Evolutionary conservation across 768 basidiomycete species (phyloP).

Genomic region (Collybia nuda): DNA sequence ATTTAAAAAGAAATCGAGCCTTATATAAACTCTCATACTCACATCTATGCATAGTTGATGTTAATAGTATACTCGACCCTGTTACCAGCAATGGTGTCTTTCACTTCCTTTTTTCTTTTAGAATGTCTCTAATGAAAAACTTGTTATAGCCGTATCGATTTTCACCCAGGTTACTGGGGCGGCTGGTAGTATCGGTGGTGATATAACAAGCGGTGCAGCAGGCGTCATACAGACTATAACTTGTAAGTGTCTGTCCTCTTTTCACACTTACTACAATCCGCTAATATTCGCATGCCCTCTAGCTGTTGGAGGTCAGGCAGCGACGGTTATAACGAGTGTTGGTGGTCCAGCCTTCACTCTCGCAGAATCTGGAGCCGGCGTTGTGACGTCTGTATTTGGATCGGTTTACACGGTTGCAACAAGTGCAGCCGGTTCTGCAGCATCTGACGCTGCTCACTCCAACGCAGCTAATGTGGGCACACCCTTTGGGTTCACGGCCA

Average conservation of each 20-base stretch:
- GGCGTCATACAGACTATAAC: constrained; percentile 38
- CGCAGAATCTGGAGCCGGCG: constrained; percentile 39
- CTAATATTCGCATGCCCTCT: constrained; percentile 15
- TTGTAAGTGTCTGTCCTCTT: constrained; percentile 28
- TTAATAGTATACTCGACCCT: constrained; percentile 35
- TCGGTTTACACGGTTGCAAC: constrained; percentile 53
- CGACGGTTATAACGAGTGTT: constrained; percentile 55
- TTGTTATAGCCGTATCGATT: constrained; percentile 32
- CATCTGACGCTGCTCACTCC: constrained; percentile 11
- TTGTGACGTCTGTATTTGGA: constrained; percentile 52
- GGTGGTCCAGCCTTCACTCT: constrained; percentile 65
- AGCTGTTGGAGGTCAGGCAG: constrained; percentile 55
- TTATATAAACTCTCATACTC: too few relatives aligned
- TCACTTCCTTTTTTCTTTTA: background rate
- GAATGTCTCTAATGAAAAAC: background rate
- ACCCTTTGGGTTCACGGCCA: constrained; percentile 24
- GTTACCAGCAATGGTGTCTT: constrained; percentile 27
- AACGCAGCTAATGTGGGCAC: constrained; percentile 23
- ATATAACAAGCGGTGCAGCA: constrained; percentile 27
- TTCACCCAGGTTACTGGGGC: constrained; percentile 29
- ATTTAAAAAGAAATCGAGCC: too few relatives aligned
- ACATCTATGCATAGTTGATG: too few relatives aligned
- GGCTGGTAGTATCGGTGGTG: constrained; percentile 23
- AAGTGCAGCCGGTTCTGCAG: constrained; percentile 27
- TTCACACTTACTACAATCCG: constrained; percentile 10